Percentiles rank a stretch among this genome's conserved stretches.
phyloP scores from a whole-genome alignment of 140 eudicot species.

The Stevia rebaudiana region DNA sequence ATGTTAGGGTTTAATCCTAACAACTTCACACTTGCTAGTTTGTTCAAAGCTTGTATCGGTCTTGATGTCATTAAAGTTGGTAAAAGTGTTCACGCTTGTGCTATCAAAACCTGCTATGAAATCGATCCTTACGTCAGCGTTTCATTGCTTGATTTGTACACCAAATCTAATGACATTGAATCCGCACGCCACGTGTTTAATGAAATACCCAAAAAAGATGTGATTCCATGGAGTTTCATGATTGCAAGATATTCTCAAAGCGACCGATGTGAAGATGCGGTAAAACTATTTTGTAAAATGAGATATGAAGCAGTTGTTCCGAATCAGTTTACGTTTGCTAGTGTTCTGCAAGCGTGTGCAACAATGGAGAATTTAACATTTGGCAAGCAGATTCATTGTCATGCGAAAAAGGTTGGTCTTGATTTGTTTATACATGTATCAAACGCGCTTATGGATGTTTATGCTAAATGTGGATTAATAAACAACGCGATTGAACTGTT shows the following conservation, averaged over 20 bases:
- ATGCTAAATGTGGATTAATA: constrained; percentile 75
- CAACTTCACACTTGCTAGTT: constrained; percentile 63
- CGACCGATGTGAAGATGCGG: constrained; percentile 54
- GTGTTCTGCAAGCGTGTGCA: constrained; percentile 74
- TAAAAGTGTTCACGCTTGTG: constrained; percentile 52
- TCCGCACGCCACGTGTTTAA: constrained; percentile 59
- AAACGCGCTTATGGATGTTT: constrained; percentile 82
- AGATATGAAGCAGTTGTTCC: constrained; percentile 45
- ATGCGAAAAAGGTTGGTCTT: constrained; percentile 57
- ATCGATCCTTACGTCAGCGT: constrained; percentile 58
- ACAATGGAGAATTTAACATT: constrained; percentile 33
- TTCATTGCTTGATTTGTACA: constrained; percentile 71
- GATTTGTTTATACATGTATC: constrained; percentile 50
- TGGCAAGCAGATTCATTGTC: constrained; percentile 67
- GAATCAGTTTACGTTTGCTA: constrained; percentile 74
- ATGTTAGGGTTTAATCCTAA: constrained; percentile 55
- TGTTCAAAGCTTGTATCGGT: constrained; percentile 76
- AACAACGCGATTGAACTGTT: constrained; percentile 46
- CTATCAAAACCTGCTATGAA: constrained; percentile 55
- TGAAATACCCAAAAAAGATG: constrained; percentile 61
- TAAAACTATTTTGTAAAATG: constrained; percentile 56
- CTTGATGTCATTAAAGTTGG: constrained; percentile 45
- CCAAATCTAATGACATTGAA: constrained; percentile 46
- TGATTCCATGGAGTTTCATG: constrained; percentile 91
- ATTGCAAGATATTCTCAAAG: constrained; percentile 77